Percentiles rank a stretch among this genome's conserved stretches.
These are phyloP conservation scores for Straminergon stramineum DNA, from an alignment of 225 moss, liverwort and hornwort genomes.

Conservation along the genomic window DNA sequence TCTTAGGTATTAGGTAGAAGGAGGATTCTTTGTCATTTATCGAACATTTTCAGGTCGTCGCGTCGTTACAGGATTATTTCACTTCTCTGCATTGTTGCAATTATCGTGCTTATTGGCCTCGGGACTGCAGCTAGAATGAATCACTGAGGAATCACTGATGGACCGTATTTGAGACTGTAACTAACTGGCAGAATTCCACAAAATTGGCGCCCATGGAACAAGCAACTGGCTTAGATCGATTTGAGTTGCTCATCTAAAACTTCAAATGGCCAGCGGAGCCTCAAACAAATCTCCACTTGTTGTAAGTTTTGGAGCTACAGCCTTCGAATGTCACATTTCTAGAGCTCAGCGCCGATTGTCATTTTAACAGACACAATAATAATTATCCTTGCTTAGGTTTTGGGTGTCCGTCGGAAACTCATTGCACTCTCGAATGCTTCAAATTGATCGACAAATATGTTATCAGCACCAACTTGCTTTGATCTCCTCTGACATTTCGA, in stretches of 20 bases:
- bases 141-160: background rate
- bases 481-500: background rate
- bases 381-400: background rate
- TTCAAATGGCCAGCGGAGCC: background rate
- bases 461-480: background rate
- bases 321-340: no score
- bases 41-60: accelerated
- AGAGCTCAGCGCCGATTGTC: no score
- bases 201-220: background rate
- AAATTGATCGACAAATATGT: background rate
- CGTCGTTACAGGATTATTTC: background rate
- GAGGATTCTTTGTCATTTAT: background rate
- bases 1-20: background rate
- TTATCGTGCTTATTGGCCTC: background rate
- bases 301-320: background rate
- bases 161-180: no score
- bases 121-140: background rate
- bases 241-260: background rate
- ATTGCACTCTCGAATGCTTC: background rate
- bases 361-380: background rate
- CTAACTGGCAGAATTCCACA: background rate
- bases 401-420: background rate
- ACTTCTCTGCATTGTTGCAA: background rate
- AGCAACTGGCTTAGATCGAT: background rate
- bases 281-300: background rate